Percentiles rank a stretch among this genome's conserved stretches.
Evolutionary conservation across 495 filamentous ascomycete genomes (phyloP).

Genomic region (Lepraria neglecta): DNA sequence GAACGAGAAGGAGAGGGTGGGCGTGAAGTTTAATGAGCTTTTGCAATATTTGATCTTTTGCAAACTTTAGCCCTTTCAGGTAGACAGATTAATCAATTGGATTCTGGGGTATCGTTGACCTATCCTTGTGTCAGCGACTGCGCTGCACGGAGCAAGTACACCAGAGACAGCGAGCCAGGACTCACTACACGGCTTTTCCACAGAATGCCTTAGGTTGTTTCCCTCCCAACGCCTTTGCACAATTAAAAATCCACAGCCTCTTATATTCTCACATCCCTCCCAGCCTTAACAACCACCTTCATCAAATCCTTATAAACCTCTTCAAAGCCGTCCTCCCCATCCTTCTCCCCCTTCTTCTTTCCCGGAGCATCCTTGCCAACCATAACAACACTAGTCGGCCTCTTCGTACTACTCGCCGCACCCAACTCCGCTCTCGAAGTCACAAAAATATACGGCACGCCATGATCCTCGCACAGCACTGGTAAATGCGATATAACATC

Average conservation of each 20-base stretch:
- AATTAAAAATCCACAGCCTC: background rate
- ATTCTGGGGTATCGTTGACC: slow-evolving; percentile 10
- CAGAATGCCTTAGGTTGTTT: background rate
- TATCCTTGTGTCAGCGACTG: slow-evolving; percentile 5
- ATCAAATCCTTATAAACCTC: slow-evolving; percentile 25
- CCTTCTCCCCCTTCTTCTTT: slow-evolving; percentile 42
- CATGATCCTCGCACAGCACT: slow-evolving; percentile 94
- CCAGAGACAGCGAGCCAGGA: background rate
- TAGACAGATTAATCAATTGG: background rate
- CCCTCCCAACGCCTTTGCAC: slow-evolving; percentile 14
- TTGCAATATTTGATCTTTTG: too few species aligned
- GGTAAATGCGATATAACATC: slow-evolving; percentile 83
- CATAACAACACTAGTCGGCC: slow-evolving; percentile 93
- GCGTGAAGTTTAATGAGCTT: too few species aligned
- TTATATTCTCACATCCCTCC: slow-evolving; percentile 21
- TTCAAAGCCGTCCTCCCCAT: slow-evolving; percentile 29
- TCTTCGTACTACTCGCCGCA: slow-evolving; percentile 83
- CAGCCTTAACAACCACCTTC: slow-evolving; percentile 22
- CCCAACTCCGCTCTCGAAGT: slow-evolving; percentile 83
- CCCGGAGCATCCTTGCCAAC: slow-evolving; percentile 51
- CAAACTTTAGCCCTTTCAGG: too few species aligned
- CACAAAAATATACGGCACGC: slow-evolving; percentile 89
- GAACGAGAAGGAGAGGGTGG: too few species aligned
- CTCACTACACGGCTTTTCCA: slow-evolving; percentile 1
- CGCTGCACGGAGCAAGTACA: too few species aligned